Evolutionary conservation across 164 flowering plant species (phyloP).

Genomic region (Magnolia officinalis): DNA sequence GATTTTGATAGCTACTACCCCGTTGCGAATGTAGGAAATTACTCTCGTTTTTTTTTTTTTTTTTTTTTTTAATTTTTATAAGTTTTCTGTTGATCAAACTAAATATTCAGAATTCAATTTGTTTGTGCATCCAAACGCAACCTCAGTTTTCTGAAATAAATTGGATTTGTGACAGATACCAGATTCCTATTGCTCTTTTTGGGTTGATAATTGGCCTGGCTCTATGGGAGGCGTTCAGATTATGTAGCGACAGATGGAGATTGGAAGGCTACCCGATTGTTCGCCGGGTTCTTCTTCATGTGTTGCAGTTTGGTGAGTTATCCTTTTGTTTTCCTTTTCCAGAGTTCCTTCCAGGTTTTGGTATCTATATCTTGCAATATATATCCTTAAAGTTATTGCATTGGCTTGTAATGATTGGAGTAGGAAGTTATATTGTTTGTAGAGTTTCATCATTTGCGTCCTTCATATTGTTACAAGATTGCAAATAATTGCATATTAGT

Average conservation of each 20-base stretch:
- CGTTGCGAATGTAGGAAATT: too few species aligned
- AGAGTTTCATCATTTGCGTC: too few species aligned
- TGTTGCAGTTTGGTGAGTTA: slow-evolving; percentile 62
- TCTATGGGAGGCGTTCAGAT: slow-evolving; percentile 64
- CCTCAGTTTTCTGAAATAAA: neutral
- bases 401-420: too few species aligned
- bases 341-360: neutral
- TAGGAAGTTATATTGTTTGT: too few species aligned
- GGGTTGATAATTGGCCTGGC: slow-evolving; percentile 69
- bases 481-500: too few species aligned
- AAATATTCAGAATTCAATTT: too few species aligned
- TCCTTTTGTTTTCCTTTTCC: neutral
- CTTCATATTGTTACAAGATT: neutral
- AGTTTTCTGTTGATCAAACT: too few species aligned
- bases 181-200: slow-evolving; percentile 69
- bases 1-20: too few species aligned
- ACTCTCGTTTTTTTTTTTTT: too few species aligned
- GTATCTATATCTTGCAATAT: neutral
- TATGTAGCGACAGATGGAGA: slow-evolving; percentile 44
- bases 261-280: slow-evolving; percentile 40
- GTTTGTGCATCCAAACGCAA: neutral
- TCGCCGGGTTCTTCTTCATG: slow-evolving; percentile 39
- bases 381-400: neutral
- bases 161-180: slow-evolving; percentile 42
- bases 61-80: too few species aligned